These are phyloP conservation scores for Fusarium sp. DNA, from an alignment of 2,329 filamentous ascomycete species.

Conservation along the genomic window DNA sequence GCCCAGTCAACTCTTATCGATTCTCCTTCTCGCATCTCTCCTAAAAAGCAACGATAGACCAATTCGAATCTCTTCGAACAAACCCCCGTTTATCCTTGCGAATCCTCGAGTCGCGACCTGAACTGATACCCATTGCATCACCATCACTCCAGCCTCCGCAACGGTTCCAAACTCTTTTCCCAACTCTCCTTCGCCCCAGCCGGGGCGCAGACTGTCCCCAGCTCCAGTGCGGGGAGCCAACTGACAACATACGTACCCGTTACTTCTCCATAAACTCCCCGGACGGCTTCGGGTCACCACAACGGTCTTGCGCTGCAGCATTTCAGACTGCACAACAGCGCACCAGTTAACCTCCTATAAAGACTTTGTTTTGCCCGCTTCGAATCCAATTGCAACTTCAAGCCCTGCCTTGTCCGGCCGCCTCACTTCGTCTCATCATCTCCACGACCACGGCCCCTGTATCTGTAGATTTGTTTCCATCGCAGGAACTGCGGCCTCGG, in stretches of 20 bases:
- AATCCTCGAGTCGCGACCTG: conserved; percentile 3
- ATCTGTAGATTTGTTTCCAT: conserved; percentile 29
- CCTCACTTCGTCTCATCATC: conserved; percentile 7
- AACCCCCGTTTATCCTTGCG: conserved; percentile 12
- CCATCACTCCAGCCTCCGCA: conserved; percentile 11
- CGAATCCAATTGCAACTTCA: conserved; percentile 12
- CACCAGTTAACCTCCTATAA: conserved; percentile 29
- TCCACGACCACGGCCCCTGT: conserved; percentile 6
- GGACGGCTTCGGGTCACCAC: conserved; percentile 39
- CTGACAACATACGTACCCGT: conserved; percentile 44
- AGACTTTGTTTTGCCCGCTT: conserved; percentile 17
- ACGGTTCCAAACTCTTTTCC: conserved; percentile 28
- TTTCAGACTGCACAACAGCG: conserved; percentile 28
- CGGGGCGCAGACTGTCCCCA: conserved; percentile 42
- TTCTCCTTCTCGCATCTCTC: conserved; percentile 41
- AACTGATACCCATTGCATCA: conserved; percentile 18
- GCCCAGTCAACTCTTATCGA: conserved; percentile 32
- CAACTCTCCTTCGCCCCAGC: conserved; percentile 32
- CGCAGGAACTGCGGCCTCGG: conserved; percentile 31
- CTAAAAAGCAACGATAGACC: conserved; percentile 16
- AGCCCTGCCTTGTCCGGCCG: conserved; percentile 6
- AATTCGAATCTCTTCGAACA: conserved; percentile 14
- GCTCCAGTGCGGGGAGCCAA: conserved; percentile 47
- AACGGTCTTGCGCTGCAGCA: conserved; percentile 37
- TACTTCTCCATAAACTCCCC: conserved; percentile 43